Percentiles rank a stretch among this genome's conserved stretches.
These are phyloP conservation scores for Triangularia setosa DNA, from an alignment of 2,329 filamentous ascomycete species.

Conservation along the genomic window DNA sequence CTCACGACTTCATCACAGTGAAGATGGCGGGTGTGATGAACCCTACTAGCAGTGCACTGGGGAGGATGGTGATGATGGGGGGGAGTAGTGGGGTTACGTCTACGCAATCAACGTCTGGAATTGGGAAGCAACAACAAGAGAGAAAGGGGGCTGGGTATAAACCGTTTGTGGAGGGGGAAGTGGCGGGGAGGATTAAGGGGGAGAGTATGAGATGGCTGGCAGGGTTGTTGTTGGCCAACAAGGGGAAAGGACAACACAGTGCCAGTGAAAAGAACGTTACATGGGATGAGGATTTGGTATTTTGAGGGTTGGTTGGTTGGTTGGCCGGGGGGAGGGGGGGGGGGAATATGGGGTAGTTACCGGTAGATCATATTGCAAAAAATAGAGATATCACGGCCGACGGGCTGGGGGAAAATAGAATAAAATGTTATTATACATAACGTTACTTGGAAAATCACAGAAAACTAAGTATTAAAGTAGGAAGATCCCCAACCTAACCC, in stretches of 20 bases:
- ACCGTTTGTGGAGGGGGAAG: constrained; percentile 30
- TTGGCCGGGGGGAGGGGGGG: no score
- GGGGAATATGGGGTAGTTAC: not conserved
- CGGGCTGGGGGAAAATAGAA: no score
- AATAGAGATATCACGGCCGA: no score
- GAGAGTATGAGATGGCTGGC: not conserved
- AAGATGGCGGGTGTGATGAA: constrained; percentile 19
- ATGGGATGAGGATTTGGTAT: constrained; percentile 1
- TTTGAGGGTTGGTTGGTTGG: constrained; percentile 1
- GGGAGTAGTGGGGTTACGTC: not conserved
- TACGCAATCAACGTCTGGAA: not conserved
- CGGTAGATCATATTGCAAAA: no score
- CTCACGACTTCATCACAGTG: constrained; percentile 22
- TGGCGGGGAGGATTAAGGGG: constrained; percentile 22
- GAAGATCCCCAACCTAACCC: no score
- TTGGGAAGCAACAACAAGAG: constrained; percentile 7
- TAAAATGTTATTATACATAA: no score
- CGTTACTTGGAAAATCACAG: no score
- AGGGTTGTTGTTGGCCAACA: no score
- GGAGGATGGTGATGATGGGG: not conserved
- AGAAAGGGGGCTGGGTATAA: constrained; percentile 23
- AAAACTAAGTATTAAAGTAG: no score
- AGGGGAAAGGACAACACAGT: no score
- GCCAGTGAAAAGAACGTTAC: not conserved
- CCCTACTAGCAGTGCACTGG: not conserved